Conservation (phyloP, 352 stramenopile genomes). For the Phytophthora constricta region DNA sequence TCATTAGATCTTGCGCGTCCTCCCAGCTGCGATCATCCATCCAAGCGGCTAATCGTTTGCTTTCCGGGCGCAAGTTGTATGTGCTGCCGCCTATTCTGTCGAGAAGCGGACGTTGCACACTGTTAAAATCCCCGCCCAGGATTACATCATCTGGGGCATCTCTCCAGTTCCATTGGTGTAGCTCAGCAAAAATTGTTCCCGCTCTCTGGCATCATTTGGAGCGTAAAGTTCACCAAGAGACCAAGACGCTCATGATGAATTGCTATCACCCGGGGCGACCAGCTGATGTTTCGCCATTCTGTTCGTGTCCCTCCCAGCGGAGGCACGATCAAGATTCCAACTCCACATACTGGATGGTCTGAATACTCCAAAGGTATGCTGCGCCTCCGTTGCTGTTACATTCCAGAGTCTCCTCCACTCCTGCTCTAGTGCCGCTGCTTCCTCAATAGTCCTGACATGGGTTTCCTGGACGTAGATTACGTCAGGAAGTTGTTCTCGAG, state of each 20-base stretch:
- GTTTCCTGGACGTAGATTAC: neutral
- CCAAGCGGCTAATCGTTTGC: neutral
- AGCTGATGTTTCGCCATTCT: neutral
- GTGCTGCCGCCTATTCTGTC: neutral
- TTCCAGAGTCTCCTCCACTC: neutral
- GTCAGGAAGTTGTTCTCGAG: neutral
- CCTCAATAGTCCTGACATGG: neutral
- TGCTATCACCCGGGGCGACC: neutral
- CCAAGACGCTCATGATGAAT: neutral
- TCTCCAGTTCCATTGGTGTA: neutral
- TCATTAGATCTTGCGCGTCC: neutral
- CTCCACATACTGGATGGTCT: neutral
- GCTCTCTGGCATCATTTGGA: neutral
- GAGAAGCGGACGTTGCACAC: neutral
- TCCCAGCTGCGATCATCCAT: neutral
- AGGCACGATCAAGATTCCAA: neutral
- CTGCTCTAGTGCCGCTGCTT: neutral
- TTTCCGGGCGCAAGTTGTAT: neutral
- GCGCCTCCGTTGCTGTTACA: neutral
- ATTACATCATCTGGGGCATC: neutral
- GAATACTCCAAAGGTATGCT: neutral
- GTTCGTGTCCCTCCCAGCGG: neutral
- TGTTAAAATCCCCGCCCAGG: neutral
- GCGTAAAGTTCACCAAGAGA: neutral
- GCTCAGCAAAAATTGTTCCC: neutral